These are phyloP conservation scores for Boletellus sp. DNA, from an alignment of 768 basidiomycete species.

Conservation along the genomic window DNA sequence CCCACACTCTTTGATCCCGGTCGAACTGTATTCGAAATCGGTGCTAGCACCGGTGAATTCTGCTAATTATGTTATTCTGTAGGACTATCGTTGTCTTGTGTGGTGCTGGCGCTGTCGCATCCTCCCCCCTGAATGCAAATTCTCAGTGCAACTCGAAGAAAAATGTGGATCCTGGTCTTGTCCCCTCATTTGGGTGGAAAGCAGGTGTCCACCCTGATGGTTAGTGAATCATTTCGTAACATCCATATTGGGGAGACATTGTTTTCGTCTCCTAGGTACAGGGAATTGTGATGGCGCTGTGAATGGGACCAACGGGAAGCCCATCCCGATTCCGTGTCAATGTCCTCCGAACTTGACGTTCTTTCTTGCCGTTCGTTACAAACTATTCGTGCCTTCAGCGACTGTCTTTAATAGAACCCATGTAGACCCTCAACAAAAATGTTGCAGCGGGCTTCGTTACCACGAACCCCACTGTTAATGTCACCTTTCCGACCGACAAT, in stretches of 20 bases:
- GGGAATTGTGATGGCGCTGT: constrained; percentile 70
- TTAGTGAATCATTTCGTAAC: constrained; percentile 23
- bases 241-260: background rate
- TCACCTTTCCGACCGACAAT: constrained; percentile 63
- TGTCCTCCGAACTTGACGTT: constrained; percentile 56
- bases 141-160: constrained; percentile 27
- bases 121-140: constrained; percentile 16
- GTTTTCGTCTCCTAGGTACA: constrained; percentile 35
- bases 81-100: constrained; percentile 8
- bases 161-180: constrained; percentile 50
- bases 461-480: constrained; percentile 56
- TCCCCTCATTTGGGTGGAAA: constrained; percentile 57
- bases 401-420: background rate
- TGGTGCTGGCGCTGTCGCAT: constrained; percentile 4
- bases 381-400: background rate
- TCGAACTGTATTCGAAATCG: background rate
- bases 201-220: constrained; percentile 61
- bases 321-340: constrained; percentile 58
- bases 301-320: constrained; percentile 50
- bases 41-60: background rate
- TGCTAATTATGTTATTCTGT: constrained; percentile 15
- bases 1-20: constrained; percentile 3
- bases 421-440: constrained; percentile 46
- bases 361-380: constrained; percentile 46
- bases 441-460: constrained; percentile 59